These are phyloP conservation scores for Gracilaria domingensis DNA, from an alignment of 23 red algal species.

Conservation along the genomic window DNA sequence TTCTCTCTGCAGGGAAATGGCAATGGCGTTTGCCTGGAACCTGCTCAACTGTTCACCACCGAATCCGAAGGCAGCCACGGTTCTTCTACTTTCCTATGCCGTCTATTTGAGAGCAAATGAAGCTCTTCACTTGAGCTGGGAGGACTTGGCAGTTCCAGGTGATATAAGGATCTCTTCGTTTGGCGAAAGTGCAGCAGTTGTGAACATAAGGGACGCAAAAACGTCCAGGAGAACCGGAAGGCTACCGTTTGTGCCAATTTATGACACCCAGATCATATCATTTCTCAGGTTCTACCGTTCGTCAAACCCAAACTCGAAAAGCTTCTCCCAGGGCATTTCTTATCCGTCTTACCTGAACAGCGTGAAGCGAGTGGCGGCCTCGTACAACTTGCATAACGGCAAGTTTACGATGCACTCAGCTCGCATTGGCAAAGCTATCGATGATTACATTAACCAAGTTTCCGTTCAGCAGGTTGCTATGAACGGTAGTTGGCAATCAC, in stretches of 20 bases:
- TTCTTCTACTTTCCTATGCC: constrained; percentile 9
- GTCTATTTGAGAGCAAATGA: constrained; percentile 7
- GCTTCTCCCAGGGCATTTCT: neutral
- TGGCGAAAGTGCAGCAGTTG: neutral
- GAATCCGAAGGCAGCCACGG: neutral
- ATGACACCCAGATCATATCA: neutral
- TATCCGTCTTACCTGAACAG: neutral
- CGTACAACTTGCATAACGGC: constrained; percentile 6
- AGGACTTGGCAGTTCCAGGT: constrained; percentile 1
- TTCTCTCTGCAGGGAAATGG: neutral
- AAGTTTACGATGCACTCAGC: constrained; percentile 21
- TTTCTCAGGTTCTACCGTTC: neutral
- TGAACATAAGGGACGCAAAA: constrained; percentile 1
- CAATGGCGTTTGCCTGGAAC: neutral
- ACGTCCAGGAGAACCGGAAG: constrained; percentile 2
- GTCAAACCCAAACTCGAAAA: neutral
- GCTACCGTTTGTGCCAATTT: neutral
- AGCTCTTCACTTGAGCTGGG: constrained; percentile 5
- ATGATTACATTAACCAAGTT: neutral
- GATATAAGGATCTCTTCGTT: neutral
- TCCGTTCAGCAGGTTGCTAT: neutral
- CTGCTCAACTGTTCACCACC: neutral
- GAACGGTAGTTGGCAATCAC: neutral
- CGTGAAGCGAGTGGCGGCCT: neutral
- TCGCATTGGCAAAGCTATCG: constrained; percentile 16